Conservation (phyloP, 768 basidiomycete species). For the Panaeolus cyanescens region DNA sequence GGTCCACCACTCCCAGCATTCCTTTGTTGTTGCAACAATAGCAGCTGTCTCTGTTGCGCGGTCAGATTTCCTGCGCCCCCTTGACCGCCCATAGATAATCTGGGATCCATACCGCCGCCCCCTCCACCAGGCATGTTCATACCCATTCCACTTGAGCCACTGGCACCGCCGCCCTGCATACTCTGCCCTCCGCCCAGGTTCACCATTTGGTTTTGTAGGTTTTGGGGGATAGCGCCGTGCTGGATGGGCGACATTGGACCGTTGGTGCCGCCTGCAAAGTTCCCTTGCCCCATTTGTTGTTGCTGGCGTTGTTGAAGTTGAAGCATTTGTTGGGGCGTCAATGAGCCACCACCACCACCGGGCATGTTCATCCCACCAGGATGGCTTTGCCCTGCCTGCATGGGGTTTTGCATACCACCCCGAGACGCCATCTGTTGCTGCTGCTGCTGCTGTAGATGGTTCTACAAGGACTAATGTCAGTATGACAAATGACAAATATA, state of each 20-base stretch:
- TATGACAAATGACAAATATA: background rate
- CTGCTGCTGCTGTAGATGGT: constrained; percentile 16
- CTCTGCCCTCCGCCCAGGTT: background rate
- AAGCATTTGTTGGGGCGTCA: constrained; percentile 11
- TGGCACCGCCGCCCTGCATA: background rate
- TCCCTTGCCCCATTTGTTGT: constrained; percentile 39
- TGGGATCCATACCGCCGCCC: constrained; percentile 14
- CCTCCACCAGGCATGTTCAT: constrained; percentile 13
- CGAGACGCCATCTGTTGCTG: constrained; percentile 23
- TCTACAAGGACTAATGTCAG: background rate
- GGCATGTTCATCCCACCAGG: constrained; percentile 26
- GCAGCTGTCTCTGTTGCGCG: constrained; percentile 33
- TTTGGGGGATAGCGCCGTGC: constrained; percentile 3
- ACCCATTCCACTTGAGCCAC: constrained; percentile 5
- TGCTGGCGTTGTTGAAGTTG: constrained; percentile 44
- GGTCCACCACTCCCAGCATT: constrained; percentile 14
- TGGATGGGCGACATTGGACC: constrained; percentile 15
- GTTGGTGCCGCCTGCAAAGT: constrained; percentile 16
- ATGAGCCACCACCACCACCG: constrained; percentile 23
- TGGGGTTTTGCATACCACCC: constrained; percentile 11
- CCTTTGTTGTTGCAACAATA: constrained; percentile 18
- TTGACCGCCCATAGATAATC: constrained; percentile 22
- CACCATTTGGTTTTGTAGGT: background rate
- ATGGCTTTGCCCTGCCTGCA: constrained; percentile 25
- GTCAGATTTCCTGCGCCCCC: constrained; percentile 18